phyloP scores from a whole-genome alignment of 306 rosid genomes.

The Cicer chorassanicum region DNA sequence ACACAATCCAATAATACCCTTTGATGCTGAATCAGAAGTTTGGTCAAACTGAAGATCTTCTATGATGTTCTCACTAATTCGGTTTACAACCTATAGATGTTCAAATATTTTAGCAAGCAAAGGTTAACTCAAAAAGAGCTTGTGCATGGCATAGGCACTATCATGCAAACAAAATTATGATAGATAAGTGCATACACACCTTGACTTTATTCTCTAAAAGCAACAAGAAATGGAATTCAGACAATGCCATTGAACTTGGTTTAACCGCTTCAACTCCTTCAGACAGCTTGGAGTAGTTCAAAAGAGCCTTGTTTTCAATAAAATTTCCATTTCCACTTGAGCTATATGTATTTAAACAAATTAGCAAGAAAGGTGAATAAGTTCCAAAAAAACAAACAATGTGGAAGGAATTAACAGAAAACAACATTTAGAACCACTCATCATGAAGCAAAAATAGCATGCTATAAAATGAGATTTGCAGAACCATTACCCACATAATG shows the following conservation, averaged over 20 bases:
- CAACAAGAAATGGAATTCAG: slow-evolving; percentile 95
- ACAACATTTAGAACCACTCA: slow-evolving; percentile 37
- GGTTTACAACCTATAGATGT: slow-evolving; percentile 80
- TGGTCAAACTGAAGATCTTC: slow-evolving; percentile 98
- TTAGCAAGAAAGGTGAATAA: slow-evolving; percentile 19
- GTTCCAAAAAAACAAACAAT: slow-evolving; percentile 10
- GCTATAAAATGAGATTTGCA: slow-evolving; percentile 40
- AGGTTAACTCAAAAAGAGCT: slow-evolving; percentile 20
- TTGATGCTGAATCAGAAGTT: slow-evolving; percentile 80
- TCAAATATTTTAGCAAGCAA: slow-evolving; percentile 44
- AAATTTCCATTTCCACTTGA: slow-evolving; percentile 89
- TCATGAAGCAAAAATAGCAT: slow-evolving; percentile 45
- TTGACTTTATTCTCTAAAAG: slow-evolving; percentile 91
- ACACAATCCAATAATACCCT: slow-evolving; percentile 90
- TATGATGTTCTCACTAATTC: slow-evolving; percentile 88
- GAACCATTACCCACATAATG: slow-evolving; percentile 33
- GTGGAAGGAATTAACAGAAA: slow-evolving; percentile 33
- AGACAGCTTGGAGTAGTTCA: slow-evolving; percentile 74
- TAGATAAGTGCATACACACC: slow-evolving; percentile 56
- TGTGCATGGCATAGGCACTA: slow-evolving; percentile 22
- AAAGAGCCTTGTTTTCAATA: slow-evolving; percentile 93
- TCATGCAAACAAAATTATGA: slow-evolving; percentile 31
- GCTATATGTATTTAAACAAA: slow-evolving; percentile 52
- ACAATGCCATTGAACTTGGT: slow-evolving; percentile 90
- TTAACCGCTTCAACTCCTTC: slow-evolving; percentile 75